Percentiles rank a stretch among this genome's conserved stretches.
Evolutionary conservation across 2,329 filamentous ascomycete genomes (phyloP).

Genomic region (Cyclaneusma minus): DNA sequence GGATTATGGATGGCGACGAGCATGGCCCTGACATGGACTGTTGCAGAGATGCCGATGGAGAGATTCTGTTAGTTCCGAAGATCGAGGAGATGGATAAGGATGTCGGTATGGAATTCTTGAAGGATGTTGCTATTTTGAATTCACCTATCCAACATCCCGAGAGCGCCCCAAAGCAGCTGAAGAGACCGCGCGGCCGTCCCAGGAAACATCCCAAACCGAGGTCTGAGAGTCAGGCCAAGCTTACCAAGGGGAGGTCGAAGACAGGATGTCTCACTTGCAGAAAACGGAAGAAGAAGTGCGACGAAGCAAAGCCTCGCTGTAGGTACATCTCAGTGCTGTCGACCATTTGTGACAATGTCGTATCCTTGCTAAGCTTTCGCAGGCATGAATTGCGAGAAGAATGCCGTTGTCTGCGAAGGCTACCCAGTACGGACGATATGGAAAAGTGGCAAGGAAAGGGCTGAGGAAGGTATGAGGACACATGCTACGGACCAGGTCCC

Average conservation of each 20-base stretch:
- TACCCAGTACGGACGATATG: slow-evolving; percentile 78
- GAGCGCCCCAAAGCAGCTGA: slow-evolving; percentile 25
- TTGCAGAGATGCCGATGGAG: not conserved
- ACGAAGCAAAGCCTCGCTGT: slow-evolving; percentile 54
- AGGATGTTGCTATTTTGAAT: slow-evolving; percentile 2
- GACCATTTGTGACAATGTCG: not conserved
- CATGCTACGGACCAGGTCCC: slow-evolving; percentile 8
- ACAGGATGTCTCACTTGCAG: slow-evolving; percentile 54
- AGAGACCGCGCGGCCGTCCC: slow-evolving; percentile 63
- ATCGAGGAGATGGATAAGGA: slow-evolving; percentile 11
- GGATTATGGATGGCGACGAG: slow-evolving; percentile 14
- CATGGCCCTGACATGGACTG: slow-evolving; percentile 9
- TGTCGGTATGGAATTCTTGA: slow-evolving; percentile 4
- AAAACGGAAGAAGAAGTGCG: slow-evolving; percentile 58
- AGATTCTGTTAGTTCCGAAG: slow-evolving; percentile 6
- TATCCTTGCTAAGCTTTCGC: slow-evolving; percentile 11
- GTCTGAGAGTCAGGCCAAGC: slow-evolving; percentile 43
- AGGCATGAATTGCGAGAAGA: slow-evolving; percentile 86
- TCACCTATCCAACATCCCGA: slow-evolving; percentile 5
- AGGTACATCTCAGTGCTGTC: slow-evolving; percentile 20
- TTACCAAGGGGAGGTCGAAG: slow-evolving; percentile 62
- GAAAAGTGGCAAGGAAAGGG: slow-evolving; percentile 66
- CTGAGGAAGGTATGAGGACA: slow-evolving; percentile 43
- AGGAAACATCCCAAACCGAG: slow-evolving; percentile 57
- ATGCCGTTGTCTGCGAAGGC: slow-evolving; percentile 79